Conservation (phyloP, 2,329 filamentous ascomycete species). For the Fusarium xyrophilum region DNA sequence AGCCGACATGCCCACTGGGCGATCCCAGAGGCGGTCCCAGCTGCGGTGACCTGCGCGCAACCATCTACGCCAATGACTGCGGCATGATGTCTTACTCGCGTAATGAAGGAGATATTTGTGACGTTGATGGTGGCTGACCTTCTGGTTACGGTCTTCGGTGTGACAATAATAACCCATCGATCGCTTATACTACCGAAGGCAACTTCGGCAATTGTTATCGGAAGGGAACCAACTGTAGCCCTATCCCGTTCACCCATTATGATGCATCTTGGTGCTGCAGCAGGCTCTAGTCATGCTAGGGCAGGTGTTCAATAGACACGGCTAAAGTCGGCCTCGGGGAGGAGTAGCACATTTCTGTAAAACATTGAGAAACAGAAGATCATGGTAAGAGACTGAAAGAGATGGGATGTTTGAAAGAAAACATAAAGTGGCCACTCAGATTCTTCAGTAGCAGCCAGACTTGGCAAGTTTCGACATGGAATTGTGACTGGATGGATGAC, state of each 20-base stretch:
- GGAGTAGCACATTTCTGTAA: too few relatives aligned
- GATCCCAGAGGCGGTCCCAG: neutral
- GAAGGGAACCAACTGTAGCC: neutral
- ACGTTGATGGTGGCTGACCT: neutral
- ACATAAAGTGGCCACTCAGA: neutral
- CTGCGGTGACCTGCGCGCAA: neutral
- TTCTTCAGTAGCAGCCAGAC: constrained; percentile 9
- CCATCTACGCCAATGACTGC: neutral
- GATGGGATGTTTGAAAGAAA: neutral
- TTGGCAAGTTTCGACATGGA: constrained; percentile 14
- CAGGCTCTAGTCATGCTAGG: neutral
- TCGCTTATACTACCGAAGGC: neutral
- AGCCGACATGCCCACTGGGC: neutral
- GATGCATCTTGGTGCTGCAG: neutral
- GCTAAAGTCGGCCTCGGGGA: too few relatives aligned
- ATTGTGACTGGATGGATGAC: constrained; percentile 18
- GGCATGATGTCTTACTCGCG: neutral
- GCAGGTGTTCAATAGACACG: neutral
- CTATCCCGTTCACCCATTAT: neutral
- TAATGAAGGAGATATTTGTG: neutral
- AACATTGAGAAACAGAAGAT: too few relatives aligned
- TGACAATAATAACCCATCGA: neutral
- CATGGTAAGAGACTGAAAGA: neutral
- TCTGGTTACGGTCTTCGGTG: neutral
- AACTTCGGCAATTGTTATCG: neutral